Evolutionary conservation across 495 filamentous ascomycete genomes (phyloP).

Genomic region (Friedmanniomyces endolithicus): DNA sequence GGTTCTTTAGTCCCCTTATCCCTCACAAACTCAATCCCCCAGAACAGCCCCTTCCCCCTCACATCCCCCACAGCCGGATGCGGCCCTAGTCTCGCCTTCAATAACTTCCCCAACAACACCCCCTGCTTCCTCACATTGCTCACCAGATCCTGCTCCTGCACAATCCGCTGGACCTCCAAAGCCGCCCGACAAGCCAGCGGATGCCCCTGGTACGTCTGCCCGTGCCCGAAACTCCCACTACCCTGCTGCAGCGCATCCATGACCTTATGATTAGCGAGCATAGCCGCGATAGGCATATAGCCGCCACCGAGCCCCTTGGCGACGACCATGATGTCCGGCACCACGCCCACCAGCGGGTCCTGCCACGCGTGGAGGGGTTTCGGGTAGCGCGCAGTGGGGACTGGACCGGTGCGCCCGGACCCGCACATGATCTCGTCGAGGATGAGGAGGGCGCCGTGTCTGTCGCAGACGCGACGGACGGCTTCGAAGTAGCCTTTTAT

Average conservation of each 20-base stretch:
- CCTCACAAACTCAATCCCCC: slow-evolving; percentile 50
- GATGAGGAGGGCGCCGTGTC: slow-evolving; percentile 33
- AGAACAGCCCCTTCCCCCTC: slow-evolving; percentile 53
- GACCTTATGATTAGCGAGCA: slow-evolving; percentile 29
- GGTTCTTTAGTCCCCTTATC: slow-evolving; percentile 44
- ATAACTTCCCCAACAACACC: slow-evolving; percentile 29
- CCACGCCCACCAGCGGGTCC: slow-evolving; percentile 26
- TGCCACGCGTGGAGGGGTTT: slow-evolving; percentile 31
- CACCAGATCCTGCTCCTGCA: slow-evolving; percentile 37
- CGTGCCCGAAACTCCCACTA: slow-evolving; percentile 39
- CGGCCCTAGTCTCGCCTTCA: slow-evolving; percentile 35
- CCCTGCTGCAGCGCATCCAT: slow-evolving; percentile 28
- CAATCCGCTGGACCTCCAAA: slow-evolving; percentile 41
- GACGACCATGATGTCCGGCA: slow-evolving; percentile 34
- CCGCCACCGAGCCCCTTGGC: slow-evolving; percentile 35
- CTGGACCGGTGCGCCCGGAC: slow-evolving; percentile 31
- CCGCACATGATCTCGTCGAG: slow-evolving; percentile 39
- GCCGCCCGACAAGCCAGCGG: slow-evolving; percentile 45
- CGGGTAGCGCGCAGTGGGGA: slow-evolving; percentile 9
- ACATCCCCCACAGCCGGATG: slow-evolving; percentile 53
- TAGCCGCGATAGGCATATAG: slow-evolving; percentile 32
- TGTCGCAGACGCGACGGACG: slow-evolving; percentile 32
- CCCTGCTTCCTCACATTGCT: slow-evolving; percentile 40
- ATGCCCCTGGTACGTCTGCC: slow-evolving; percentile 49
- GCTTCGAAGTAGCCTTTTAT: slow-evolving; percentile 32